Conservation (phyloP, 2,329 filamentous ascomycete genomes). For the Ceratocystis eucalypticola region DNA sequence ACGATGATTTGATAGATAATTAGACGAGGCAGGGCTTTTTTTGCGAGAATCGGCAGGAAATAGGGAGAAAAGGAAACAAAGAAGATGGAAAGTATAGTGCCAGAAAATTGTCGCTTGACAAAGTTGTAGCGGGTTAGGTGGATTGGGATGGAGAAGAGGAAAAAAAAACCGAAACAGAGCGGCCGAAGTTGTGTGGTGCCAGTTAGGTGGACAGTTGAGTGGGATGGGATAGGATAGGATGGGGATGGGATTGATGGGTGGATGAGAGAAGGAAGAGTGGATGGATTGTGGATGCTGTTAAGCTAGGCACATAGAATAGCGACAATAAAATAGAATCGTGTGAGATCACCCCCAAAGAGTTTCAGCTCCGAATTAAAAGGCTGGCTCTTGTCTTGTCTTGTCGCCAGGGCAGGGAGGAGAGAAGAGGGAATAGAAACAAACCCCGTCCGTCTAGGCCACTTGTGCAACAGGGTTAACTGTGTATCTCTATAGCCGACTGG, state of each 20-base stretch:
- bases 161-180: background rate
- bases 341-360: constrained; percentile 6
- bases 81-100: background rate
- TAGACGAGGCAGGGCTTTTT: background rate
- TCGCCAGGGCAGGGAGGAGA: background rate
- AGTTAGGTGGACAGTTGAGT: background rate
- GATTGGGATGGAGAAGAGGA: background rate
- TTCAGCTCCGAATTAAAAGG: constrained; percentile 12
- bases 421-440: background rate
- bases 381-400: background rate
- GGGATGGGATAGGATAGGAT: background rate
- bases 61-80: background rate
- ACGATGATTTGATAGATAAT: background rate
- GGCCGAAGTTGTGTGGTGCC: background rate
- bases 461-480: background rate
- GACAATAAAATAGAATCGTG: background rate
- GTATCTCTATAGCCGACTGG: too few relatives aligned
- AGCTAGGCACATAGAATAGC: background rate
- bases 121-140: background rate
- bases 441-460: background rate
- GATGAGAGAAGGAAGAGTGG: background rate
- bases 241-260: too few relatives aligned
- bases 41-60: background rate
- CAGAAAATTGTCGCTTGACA: background rate
- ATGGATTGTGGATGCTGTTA: background rate